Evolutionary conservation across 2,329 filamentous ascomycete species (phyloP), one percentile per base, ranked within the genome.

Genomic region (Fusarium acutatum): DNA sequence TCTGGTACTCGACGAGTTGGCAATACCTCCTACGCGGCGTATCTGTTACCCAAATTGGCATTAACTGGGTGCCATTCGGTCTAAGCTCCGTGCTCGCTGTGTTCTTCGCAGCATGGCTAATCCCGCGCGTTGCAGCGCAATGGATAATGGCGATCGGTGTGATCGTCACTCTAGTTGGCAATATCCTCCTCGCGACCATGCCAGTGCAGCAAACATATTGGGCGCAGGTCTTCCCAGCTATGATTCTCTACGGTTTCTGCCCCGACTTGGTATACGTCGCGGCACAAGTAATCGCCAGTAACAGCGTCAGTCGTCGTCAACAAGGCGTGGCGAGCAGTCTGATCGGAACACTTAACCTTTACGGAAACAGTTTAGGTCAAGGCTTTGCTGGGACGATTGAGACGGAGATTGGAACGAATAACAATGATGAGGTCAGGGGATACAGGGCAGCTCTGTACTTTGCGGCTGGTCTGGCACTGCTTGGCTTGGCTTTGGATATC

Each of bases 251-350:
- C 10, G 74, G 79, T 6, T 84, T 72, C 46, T 86, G 84, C 35
- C 85, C 86, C 0, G 87, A 89, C 66, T 83, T 88, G 6, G 82
- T 87, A 10, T 88, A 84, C 60, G 84, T 86, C 0, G 85, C 85
- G 0, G 86, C 86, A 0, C 86, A 88, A 66, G 86, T 89, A 9
- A 87, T 89, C 60, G 85, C 86, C 0, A 88, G 87, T 60, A 88
- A 88, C 63, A 83, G 82, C 2, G 86, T 89, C 35, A 80, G 75
- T 6, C 80, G 82, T 6, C 81, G 82, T 10, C 82, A 89, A 28
- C 86, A 89, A 57, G 87, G 88, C 0, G 81, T 88, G 6, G 87
- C 87, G 0, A 85, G 83, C 0, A 85, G 83, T 20, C 77, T 89
- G 6, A 83, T 89, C 13, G 86, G 86, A 5, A 79, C 78, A 1